phyloP scores from a whole-genome alignment of 495 filamentous ascomycete genomes.

The Trichoderma asperelloides region DNA sequence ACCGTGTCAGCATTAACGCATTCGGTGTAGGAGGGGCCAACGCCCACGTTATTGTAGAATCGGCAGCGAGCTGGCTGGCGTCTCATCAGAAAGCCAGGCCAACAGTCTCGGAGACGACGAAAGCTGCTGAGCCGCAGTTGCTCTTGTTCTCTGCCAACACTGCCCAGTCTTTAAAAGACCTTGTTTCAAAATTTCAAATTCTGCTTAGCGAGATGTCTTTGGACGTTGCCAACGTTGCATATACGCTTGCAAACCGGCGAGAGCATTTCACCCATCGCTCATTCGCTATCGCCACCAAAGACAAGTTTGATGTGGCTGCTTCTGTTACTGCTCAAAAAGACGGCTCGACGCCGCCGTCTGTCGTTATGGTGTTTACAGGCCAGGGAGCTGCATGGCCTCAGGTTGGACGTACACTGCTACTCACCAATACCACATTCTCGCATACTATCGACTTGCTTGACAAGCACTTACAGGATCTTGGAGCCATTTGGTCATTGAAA shows the following conservation, averaged over 20 bases:
- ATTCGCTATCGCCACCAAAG: not conserved
- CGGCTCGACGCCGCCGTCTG: not conserved
- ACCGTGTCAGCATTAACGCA: conserved; percentile 12
- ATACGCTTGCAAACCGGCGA: not conserved
- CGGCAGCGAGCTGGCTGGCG: not conserved
- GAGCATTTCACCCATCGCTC: not conserved
- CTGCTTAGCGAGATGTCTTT: not conserved
- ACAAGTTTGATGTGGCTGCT: not conserved
- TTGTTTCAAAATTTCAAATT: not conserved
- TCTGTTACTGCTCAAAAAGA: no score
- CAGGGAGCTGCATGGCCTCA: conserved; percentile 16
- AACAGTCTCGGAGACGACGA: not conserved
- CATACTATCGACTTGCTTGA: not conserved
- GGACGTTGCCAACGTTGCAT: no score
- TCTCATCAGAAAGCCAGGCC: not conserved
- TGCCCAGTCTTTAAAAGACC: not conserved
- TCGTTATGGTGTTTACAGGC: conserved; percentile 13
- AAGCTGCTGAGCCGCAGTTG: no score
- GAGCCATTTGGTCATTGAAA: not conserved
- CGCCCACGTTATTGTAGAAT: not conserved
- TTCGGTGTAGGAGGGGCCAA: conserved; percentile 11
- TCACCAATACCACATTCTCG: not conserved
- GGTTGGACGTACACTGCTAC: conserved; percentile 5
- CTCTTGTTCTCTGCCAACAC: no score
- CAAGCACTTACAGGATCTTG: not conserved